Base-by-base conservation (phyloP, 2,329 filamentous ascomycete genomes). In the Emmonsiellopsis sp. region DNA sequence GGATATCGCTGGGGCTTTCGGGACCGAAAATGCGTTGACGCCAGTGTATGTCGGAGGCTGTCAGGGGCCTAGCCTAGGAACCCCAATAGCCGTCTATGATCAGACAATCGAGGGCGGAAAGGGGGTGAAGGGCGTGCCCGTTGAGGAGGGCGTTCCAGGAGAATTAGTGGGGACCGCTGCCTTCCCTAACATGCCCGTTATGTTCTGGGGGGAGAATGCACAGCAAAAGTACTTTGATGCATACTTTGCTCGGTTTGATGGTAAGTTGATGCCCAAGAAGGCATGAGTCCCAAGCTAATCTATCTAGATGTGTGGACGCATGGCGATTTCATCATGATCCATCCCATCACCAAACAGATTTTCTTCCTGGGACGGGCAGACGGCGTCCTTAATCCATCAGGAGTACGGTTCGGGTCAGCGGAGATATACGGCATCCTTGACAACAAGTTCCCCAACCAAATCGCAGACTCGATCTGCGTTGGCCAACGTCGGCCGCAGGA, bases 381-480 rank as follows among this genome's bases (percentile, higher is more conserved):
- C 62, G 88, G 87, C 10, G 87, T 93, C 2, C 71, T 93, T 50
- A 93, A 93, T 63, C 88, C 88, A 0, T 83, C 79, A 6, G 88
- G 88, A 0, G 83, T 93, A 9, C 77, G 88, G 0, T 94, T 93
- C 62, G 88, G 88, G 0, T 86, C 82, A 4, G 83, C 86, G 0
- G 88, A 93, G 67, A 86, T 93, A 36, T 94, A 93, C 67, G 79
- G 78, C 10, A 85, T 91, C 1, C 68, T 91, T 3, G 67, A 69
- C 37, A 61, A 63, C 50, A 63, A 78, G 52, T 91, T 92, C 57
- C 72, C 80, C 0, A 74, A 78, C 13, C 72, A 77, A 49, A 71
- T 93, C 3, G 75, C 76, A 3, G 88, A 93, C 63, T 84, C 83
- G n/a, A 76, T 93, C 32, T 92, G 87, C 53, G 87, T 93, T 0